Evolutionary conservation across 2,329 filamentous ascomycete genomes (phyloP), one percentile per base, ranked within the genome.

Genomic region (Fusarium albosuccineum): DNA sequence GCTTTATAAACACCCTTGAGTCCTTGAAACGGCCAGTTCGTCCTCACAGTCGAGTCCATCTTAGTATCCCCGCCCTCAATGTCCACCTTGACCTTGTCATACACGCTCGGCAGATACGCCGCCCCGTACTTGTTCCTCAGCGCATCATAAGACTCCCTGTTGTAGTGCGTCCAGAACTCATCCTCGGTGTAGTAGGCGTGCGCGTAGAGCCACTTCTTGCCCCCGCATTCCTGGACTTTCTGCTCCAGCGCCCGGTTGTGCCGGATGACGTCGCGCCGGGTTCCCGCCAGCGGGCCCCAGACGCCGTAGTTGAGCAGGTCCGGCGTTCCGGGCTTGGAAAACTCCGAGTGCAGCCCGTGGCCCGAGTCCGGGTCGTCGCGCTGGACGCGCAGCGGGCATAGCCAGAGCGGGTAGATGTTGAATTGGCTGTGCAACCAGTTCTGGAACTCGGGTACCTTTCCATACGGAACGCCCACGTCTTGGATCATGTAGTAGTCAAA

Each of bases 171-270:
- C 89, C 90, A 92, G 74, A 92, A 92, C 66, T 92, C 90, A 0
- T 86, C 83, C 73, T 90, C 86, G 4, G 83, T 86, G 74, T 91
- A 91, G 76, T 89, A 92, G 0, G 88, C 87, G 59, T 92, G 89
- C 1, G 89, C 89, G 65, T 92, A 92, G 1, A 92, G 78, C 81
- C 88, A 91, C 77, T 92, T 92, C 80, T 87, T 89, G 6, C 90
- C 90, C 3, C 85, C 82, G 7, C 90, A 81, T 27, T 86, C 83
- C 9, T 82, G 82, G 0, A 91, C 81, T 56, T 85, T 87, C 9
- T 80, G 77, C 76, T 92, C 90, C 1, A 92, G 79, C 1, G 81
- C 82, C 1, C 87, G 83, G 74, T 92, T 92, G 50, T 82, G 79
- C 1, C 72, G 69, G 9, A 91, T 79, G 51, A 86, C 86, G 9